These are phyloP conservation scores for Malassezia japonica DNA, from an alignment of 1,284 basidiomycete genomes.

Conservation along the genomic window DNA sequence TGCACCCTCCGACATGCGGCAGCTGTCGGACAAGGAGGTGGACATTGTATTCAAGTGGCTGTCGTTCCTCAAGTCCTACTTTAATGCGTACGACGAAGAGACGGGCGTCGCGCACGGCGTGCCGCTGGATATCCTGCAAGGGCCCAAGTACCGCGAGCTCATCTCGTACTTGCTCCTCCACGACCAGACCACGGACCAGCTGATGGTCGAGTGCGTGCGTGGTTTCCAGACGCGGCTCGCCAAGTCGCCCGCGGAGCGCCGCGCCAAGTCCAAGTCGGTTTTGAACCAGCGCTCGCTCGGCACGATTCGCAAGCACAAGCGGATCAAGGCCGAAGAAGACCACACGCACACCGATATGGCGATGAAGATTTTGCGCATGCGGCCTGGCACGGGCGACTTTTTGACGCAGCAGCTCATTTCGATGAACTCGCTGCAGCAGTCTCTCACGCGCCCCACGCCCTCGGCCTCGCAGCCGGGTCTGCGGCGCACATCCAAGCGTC, in stretches of 20 bases:
- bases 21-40: slow-evolving; percentile 84
- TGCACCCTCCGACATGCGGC: slow-evolving; percentile 76
- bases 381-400: slow-evolving; percentile 37
- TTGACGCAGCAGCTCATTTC: slow-evolving; percentile 37
- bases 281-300: slow-evolving; percentile 75
- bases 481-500: slow-evolving; percentile 1
- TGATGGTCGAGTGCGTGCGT: slow-evolving; percentile 73
- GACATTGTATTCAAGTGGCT: slow-evolving; percentile 98
- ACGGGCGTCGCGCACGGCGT: slow-evolving; percentile 55
- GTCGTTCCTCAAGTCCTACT: slow-evolving; percentile 74
- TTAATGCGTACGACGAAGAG: slow-evolving; percentile 85
- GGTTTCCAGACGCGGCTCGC: slow-evolving; percentile 60
- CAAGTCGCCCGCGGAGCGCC: slow-evolving; percentile 35
- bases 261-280: slow-evolving; percentile 59
- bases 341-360: slow-evolving; percentile 29
- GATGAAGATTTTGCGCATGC: slow-evolving; percentile 37
- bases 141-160: slow-evolving; percentile 76
- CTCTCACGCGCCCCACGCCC: neutral
- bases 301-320: slow-evolving; percentile 88
- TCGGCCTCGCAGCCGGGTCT: neutral
- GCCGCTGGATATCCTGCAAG: slow-evolving; percentile 77
- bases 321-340: slow-evolving; percentile 65
- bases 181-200: slow-evolving; percentile 38
- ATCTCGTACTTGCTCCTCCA: slow-evolving; percentile 42
- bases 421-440: slow-evolving; percentile 24